Evolutionary conservation across 192 early-diverging fungal genomes (phyloP).

Genomic region (Cladochytrium replicatum): DNA sequence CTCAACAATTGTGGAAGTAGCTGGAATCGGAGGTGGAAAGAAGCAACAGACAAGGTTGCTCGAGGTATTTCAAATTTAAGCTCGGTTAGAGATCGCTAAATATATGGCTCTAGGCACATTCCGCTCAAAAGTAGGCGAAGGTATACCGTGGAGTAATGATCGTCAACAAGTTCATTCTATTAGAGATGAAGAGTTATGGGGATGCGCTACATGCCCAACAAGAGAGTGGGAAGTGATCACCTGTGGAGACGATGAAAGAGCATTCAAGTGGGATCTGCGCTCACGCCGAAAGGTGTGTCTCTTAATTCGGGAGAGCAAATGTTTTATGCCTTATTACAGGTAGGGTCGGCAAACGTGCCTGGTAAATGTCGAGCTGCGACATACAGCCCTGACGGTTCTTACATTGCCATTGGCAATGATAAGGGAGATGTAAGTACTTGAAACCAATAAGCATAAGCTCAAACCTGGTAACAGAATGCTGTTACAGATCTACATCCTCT

Average conservation of each 20-base stretch:
- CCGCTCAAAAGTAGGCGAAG: not conserved
- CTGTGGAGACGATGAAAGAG: slow-evolving; percentile 9
- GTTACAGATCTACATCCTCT: slow-evolving; percentile 17
- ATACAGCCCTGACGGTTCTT: slow-evolving; percentile 17
- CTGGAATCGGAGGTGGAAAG: not conserved
- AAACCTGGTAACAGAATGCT: not conserved
- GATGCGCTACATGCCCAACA: slow-evolving; percentile 7
- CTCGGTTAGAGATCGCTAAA: too few species aligned
- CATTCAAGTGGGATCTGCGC: slow-evolving; percentile 3
- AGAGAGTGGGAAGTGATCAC: slow-evolving; percentile 6
- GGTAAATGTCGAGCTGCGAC: slow-evolving; percentile 7
- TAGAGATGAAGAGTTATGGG: slow-evolving; percentile 14
- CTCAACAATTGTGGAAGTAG: not conserved
- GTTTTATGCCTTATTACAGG: not conserved
- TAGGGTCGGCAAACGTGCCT: slow-evolving; percentile 8
- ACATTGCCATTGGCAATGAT: slow-evolving; percentile 15
- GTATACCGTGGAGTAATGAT: too few species aligned
- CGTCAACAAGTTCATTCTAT: too few species aligned
- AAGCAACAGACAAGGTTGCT: slow-evolving; percentile 1
- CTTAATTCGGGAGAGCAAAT: not conserved
- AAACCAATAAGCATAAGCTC: too few species aligned
- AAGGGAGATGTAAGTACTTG: slow-evolving; percentile 21
- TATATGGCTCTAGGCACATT: not conserved
- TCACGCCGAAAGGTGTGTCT: slow-evolving; percentile 5
- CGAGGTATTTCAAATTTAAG: too few species aligned